A percentile compares a stretch with the other conserved stretches of the same genome.
Conservation (phyloP, 805 yeast species). For the Hanseniaspora mollemarum region DNA sequence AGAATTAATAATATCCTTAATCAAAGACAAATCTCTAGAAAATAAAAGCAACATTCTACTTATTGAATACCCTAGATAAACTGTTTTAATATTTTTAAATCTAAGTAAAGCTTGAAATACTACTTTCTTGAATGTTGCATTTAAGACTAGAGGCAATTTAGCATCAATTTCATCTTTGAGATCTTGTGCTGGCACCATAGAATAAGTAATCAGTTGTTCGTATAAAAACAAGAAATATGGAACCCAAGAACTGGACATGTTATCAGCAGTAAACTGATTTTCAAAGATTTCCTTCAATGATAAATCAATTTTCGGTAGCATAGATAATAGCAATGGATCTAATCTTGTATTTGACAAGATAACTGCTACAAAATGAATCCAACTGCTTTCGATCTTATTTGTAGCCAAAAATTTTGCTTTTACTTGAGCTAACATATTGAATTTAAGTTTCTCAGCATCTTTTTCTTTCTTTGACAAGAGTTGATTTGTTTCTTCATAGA, state of each 20-base stretch:
- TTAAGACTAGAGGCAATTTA: slow-evolving; percentile 15
- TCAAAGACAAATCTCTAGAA: slow-evolving; percentile 36
- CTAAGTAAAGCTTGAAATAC: slow-evolving; percentile 38
- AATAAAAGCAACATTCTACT: slow-evolving; percentile 46
- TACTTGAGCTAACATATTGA: not conserved
- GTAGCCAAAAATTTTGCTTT: not conserved
- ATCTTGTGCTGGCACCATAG: slow-evolving; percentile 38
- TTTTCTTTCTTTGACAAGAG: not conserved
- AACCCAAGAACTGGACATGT: slow-evolving; percentile 43
- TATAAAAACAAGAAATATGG: slow-evolving; percentile 45
- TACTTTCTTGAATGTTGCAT: slow-evolving; percentile 14
- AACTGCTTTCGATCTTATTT: not conserved
- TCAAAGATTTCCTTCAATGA: slow-evolving; percentile 24
- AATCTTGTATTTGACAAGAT: not conserved
- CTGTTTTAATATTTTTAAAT: slow-evolving; percentile 33
- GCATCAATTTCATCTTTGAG: slow-evolving; percentile 21
- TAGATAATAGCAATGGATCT: not conserved
- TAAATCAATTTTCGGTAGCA: not conserved
- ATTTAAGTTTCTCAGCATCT: not conserved
- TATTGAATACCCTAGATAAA: slow-evolving; percentile 41
- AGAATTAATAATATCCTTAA: slow-evolving; percentile 36
- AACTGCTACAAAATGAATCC: not conserved
- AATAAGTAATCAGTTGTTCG: slow-evolving; percentile 43
- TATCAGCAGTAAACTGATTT: slow-evolving; percentile 31
- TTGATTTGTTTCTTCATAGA: not conserved